These are phyloP conservation scores for Spencermartinsiella ligniputridi DNA, from an alignment of 1,139 yeast species.

Conservation along the genomic window DNA sequence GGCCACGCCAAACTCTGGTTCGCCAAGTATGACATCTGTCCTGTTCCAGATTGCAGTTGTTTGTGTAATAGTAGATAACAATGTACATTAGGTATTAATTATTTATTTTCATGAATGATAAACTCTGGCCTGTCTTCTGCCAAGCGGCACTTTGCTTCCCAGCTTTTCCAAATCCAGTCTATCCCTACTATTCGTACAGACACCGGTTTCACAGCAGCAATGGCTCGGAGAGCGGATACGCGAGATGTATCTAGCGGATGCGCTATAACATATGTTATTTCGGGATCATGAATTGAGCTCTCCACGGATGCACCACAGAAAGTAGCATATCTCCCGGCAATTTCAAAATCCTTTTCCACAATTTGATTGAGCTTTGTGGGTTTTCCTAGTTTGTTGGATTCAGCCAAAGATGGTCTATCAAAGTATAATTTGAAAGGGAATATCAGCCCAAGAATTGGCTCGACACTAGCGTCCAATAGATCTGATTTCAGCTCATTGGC, in stretches of 20 bases:
- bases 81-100: neutral
- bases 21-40: slow-evolving; percentile 78
- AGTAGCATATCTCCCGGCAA: slow-evolving; percentile 6
- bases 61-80: slow-evolving; percentile 48
- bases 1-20: slow-evolving; percentile 97
- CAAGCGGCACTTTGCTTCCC: slow-evolving; percentile 24
- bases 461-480: neutral
- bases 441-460: slow-evolving; percentile 3
- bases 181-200: slow-evolving; percentile 22
- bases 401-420: slow-evolving; percentile 9
- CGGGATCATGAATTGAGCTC: slow-evolving; percentile 9
- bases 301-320: slow-evolving; percentile 14
- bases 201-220: slow-evolving; percentile 8
- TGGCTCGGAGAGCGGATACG: slow-evolving; percentile 7
- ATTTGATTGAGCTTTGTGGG: neutral
- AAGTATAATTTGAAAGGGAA: slow-evolving; percentile 1
- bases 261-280: slow-evolving; percentile 9
- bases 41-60: slow-evolving; percentile 91
- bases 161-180: slow-evolving; percentile 26
- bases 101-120: slow-evolving; percentile 1
- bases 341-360: slow-evolving; percentile 10
- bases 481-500: slow-evolving; percentile 4
- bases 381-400: slow-evolving; percentile 4
- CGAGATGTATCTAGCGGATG: slow-evolving; percentile 10
- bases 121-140: slow-evolving; percentile 19